Conservation (phyloP, 768 basidiomycete genomes). For the Panellus pusillus region DNA sequence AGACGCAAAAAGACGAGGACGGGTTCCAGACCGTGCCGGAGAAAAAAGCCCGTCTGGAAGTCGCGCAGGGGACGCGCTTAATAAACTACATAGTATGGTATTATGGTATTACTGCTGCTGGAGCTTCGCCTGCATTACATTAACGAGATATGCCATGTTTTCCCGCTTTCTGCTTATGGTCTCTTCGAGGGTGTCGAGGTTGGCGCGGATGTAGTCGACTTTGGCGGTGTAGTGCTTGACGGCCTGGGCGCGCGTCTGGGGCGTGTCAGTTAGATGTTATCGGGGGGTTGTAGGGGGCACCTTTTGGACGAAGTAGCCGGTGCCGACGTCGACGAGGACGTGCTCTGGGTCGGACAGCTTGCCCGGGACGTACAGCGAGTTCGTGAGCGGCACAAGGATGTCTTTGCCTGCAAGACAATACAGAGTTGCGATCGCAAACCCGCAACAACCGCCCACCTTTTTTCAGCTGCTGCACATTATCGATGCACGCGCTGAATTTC, state of each 20-base stretch:
- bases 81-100: not conserved
- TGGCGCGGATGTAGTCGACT: constrained; percentile 76
- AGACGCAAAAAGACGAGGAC: constrained; percentile 57
- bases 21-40: constrained; percentile 66
- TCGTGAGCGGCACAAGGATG: constrained; percentile 89
- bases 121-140: constrained; percentile 67
- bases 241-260: constrained; percentile 79
- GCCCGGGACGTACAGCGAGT: constrained; percentile 94
- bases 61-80: constrained; percentile 24
- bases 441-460: too few species aligned
- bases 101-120: constrained; percentile 7
- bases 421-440: not conserved
- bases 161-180: constrained; percentile 92
- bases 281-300: constrained; percentile 38
- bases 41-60: constrained; percentile 39
- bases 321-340: constrained; percentile 94
- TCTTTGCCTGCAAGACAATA: constrained; percentile 64
- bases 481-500: constrained; percentile 87
- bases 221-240: constrained; percentile 79
- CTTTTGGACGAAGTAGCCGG: constrained; percentile 96
- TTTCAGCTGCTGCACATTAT: constrained; percentile 75
- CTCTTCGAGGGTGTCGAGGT: constrained; percentile 84
- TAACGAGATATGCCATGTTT: constrained; percentile 73
- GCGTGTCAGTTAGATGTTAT: not conserved
- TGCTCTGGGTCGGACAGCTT: constrained; percentile 79